Evolutionary conservation across 768 basidiomycete genomes (phyloP), one percentile per base, ranked within the genome.

Genomic region (Russula compacta): DNA sequence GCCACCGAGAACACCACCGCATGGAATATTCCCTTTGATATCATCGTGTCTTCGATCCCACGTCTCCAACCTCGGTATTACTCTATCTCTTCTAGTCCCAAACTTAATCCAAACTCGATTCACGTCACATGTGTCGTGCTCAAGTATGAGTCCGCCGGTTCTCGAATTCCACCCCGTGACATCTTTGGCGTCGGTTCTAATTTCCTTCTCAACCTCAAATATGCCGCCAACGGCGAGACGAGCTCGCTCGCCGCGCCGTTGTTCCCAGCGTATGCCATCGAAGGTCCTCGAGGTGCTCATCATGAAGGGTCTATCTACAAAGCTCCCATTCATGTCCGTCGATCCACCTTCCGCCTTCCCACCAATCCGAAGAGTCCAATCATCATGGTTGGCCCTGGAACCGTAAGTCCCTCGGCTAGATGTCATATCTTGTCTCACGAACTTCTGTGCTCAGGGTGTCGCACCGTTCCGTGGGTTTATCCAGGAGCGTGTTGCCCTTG

Each of bases 401-500:
- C 95, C 59, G 94, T 95, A 71, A 76, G 91, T 82, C 42, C 49
- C 36, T 14, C 14, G 24, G 36, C 8, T 32, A 49, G 53, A 35
- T 42, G 24, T 29, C 59, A n/a, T 46, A 11, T 60, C 19, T 54
- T 24, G 46, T 64, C 38, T 66, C 36, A 43, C 29, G 52, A 47
- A 2, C 49, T 52, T 49, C 44, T 43, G 24, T 62, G 21, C 61
- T 14, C 60, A 95, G 93, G 97, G 97, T 78, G 94, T 99, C 58
- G 97, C 97, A 49, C 97, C 97, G 9, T 99, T 99, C 91, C 90
- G 97, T 63, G 97, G 95, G 2, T 99, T 99, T 74, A 83, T 98
- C 9, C 97, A 99, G 75, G 97, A 99, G 72, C 92, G 97, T 67
- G 87, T 99, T 46, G 94, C 94, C 10, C 85, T 98, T 36, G 97